These are phyloP conservation scores for Puccinia horiana DNA, from an alignment of 1,284 basidiomycete genomes.

Conservation along the genomic window DNA sequence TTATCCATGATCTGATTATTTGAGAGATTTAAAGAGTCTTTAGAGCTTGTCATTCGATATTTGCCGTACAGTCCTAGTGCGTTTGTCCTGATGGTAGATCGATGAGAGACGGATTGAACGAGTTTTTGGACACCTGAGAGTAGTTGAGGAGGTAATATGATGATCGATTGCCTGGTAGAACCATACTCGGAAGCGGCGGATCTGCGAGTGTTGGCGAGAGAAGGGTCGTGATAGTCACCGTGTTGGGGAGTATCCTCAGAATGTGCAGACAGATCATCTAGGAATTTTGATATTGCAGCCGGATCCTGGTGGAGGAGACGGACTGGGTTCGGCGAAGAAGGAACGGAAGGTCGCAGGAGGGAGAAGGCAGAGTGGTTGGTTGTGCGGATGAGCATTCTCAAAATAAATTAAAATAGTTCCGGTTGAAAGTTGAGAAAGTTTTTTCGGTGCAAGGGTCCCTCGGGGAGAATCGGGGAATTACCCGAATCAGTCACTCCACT, in stretches of 20 bases:
- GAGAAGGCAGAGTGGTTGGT: too few relatives aligned
- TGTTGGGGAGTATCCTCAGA: neutral
- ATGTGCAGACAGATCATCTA: conserved; percentile 11
- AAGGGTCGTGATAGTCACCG: neutral
- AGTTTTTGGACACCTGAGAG: conserved; percentile 27
- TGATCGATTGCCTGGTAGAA: conserved; percentile 22
- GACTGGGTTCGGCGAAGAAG: conserved; percentile 5
- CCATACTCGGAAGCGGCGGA: conserved; percentile 13
- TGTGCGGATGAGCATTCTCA: neutral
- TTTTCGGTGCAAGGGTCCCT: too few relatives aligned
- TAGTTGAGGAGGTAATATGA: conserved; percentile 22
- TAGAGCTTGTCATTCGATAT: conserved; percentile 20
- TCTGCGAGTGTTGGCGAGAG: neutral
- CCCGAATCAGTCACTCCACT: too few relatives aligned
- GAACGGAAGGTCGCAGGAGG: too few relatives aligned
- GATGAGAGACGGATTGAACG: conserved; percentile 36
- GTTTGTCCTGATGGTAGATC: conserved; percentile 40
- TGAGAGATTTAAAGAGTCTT: conserved; percentile 3
- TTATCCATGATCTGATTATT: conserved; percentile 1
- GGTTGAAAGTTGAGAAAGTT: too few relatives aligned
- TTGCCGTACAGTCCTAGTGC: conserved; percentile 21
- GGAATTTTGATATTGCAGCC: neutral
- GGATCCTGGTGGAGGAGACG: conserved; percentile 18
- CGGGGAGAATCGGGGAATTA: too few relatives aligned
- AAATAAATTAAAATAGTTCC: too few relatives aligned